Conservation (phyloP, 176 grass and related monocot species). For the Phoenix roebelenii region DNA sequence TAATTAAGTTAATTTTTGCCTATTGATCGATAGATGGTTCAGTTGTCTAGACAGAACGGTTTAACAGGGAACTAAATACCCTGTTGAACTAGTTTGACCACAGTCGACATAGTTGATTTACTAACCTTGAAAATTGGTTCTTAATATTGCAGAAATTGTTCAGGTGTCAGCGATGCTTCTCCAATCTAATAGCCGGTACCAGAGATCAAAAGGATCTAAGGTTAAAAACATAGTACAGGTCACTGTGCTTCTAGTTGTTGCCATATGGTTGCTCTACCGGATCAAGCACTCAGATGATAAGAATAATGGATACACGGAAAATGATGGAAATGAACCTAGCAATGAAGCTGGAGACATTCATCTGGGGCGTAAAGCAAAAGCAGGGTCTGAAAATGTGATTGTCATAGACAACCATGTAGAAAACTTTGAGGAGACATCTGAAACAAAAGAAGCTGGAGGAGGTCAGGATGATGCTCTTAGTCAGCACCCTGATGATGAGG, state of each 20-base stretch:
- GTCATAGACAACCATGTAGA: constrained; percentile 4
- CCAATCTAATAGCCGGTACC: constrained; percentile 44
- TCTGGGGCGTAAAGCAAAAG: constrained; percentile 44
- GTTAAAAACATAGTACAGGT: constrained; percentile 49
- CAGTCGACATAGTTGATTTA: no score
- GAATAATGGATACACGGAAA: constrained; percentile 44
- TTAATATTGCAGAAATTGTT: no score
- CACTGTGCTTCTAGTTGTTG: constrained; percentile 38
- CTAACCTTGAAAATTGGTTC: no score
- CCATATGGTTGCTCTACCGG: constrained; percentile 53
- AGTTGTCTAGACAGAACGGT: no score
- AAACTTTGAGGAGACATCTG: constrained; percentile 22
- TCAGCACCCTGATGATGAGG: constrained; percentile 20
- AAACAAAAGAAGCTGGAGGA: constrained; percentile 31
- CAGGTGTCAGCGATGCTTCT: constrained; percentile 26
- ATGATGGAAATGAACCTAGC: constrained; percentile 27
- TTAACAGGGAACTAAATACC: no score
- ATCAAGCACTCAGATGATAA: constrained; percentile 48
- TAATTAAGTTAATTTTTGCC: no score
- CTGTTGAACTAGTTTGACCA: no score
- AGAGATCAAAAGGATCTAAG: constrained; percentile 53
- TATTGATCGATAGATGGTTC: no score
- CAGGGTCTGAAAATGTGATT: constrained; percentile 22
- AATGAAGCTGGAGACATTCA: constrained; percentile 38
- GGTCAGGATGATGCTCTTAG: constrained; percentile 11